Evolutionary conservation across 2,329 filamentous ascomycete species (phyloP), one percentile per base, ranked within the genome.

Genomic region (Penicillium sp.): DNA sequence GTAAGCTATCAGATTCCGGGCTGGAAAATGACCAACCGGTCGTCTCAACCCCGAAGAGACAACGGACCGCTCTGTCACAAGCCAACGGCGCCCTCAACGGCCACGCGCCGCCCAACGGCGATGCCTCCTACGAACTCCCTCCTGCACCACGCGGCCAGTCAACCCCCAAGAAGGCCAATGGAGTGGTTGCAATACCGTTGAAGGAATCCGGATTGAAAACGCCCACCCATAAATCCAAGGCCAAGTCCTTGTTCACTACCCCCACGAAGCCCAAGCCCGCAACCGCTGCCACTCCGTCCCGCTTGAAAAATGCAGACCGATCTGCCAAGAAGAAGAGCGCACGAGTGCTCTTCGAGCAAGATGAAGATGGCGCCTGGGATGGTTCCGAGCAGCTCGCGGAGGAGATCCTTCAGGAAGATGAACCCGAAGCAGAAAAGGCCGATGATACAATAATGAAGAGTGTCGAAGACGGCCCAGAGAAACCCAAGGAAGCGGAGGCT

Each of bases 291-390:
- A 87, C 84, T 1, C 84, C 86, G 0, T 78, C 79, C 25, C 77
- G 81, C 51, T 74, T 77, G 28, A 79, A 77, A 47, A 85, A 87
- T 49, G 85, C 85, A 14, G 88, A 96, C 66, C 81, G 86, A 33
- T 96, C 90, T 4, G 91, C 90, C 2, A 81, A 86, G 56, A 83
- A 83, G 58, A 96, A 95, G 73, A 94, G 87, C 62, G 86, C 85
- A 15, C 77, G 82, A 36, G 79, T 81, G 3, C 69, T 96, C 36
- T 83, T 94, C 25, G 81, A 90, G 58, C 81, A 82, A 29, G 81
- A 89, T 32, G 84, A 88, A 18, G 86, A 78, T 34, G 72, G 72
- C 20, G 64, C 67, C 11, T 70, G 86, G 54, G 79, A 79, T 32
- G 84, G 81, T 10, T 83, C 83, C 4, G 80, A 85, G 36, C 76